Percentiles rank a stretch among this genome's conserved stretches.
These are phyloP conservation scores for Amauroascus niger DNA, from an alignment of 2,329 filamentous ascomycete species.

Conservation along the genomic window DNA sequence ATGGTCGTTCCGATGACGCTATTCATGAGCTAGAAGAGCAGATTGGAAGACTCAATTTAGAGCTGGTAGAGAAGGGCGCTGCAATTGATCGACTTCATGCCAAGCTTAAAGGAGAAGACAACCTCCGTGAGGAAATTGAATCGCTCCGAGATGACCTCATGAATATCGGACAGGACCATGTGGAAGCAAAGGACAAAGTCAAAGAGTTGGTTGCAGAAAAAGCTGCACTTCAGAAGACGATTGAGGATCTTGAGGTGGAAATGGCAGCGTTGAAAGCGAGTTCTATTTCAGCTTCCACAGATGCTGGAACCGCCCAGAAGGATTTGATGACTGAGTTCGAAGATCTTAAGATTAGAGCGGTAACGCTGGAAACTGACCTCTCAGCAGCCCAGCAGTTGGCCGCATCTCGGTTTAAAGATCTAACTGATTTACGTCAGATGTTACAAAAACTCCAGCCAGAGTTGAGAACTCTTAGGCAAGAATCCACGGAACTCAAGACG, in stretches of 20 bases:
- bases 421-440: constrained; percentile 68
- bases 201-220: constrained; percentile 64
- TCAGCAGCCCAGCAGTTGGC: constrained; percentile 78
- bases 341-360: constrained; percentile 59
- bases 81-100: constrained; percentile 62
- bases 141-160: constrained; percentile 69
- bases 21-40: constrained; percentile 27
- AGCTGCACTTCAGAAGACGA: constrained; percentile 51
- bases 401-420: constrained; percentile 76
- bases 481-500: constrained; percentile 63
- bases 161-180: constrained; percentile 70
- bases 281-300: constrained; percentile 37
- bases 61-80: constrained; percentile 51
- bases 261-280: constrained; percentile 48
- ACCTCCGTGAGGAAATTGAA: constrained; percentile 76
- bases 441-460: constrained; percentile 81
- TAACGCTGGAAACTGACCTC: constrained; percentile 68
- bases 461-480: constrained; percentile 64
- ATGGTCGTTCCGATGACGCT: neutral
- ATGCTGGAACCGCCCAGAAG: constrained; percentile 42
- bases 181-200: constrained; percentile 66
- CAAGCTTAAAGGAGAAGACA: constrained; percentile 65
- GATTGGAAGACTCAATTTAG: constrained; percentile 28
- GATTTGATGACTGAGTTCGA: constrained; percentile 57
- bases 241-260: constrained; percentile 62